These are phyloP conservation scores for Mucor lusitanicus DNA, from an alignment of 371 early-diverging fungal genomes.

Conservation along the genomic window DNA sequence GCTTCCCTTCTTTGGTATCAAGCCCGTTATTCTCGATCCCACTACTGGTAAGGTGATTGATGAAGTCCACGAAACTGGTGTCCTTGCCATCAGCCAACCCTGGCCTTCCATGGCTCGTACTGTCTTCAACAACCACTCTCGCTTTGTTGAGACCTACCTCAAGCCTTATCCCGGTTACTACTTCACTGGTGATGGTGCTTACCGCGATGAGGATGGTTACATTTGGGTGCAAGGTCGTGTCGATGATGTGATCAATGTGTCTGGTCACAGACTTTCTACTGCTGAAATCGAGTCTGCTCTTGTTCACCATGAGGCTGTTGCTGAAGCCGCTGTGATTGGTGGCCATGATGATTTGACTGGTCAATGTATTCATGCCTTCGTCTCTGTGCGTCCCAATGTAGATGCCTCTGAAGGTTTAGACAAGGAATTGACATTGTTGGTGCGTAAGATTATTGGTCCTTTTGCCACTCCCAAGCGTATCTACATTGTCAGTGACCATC, in stretches of 20 bases:
- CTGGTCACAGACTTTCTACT: constrained; percentile 95
- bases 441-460: constrained; percentile 92
- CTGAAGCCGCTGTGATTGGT: constrained; percentile 97
- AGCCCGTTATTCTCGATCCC: constrained; percentile 84
- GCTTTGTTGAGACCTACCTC: constrained; percentile 91
- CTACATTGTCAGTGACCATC: constrained; percentile 83
- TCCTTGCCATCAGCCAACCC: constrained; percentile 79
- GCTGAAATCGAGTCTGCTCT: constrained; percentile 94
- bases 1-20: constrained; percentile 96
- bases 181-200: constrained; percentile 90
- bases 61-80: constrained; percentile 85
- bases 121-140: constrained; percentile 85
- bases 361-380: constrained; percentile 75
- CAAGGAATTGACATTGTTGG: constrained; percentile 70
- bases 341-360: constrained; percentile 93
- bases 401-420: constrained; percentile 47
- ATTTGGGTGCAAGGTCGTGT: constrained; percentile 94
- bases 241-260: constrained; percentile 97
- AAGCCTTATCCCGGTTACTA: constrained; percentile 84
- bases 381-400: constrained; percentile 65
- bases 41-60: constrained; percentile 69
- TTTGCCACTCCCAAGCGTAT: constrained; percentile 92
- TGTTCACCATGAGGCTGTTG: constrained; percentile 74
- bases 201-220: constrained; percentile 90
- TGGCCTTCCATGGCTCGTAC: constrained; percentile 97